A percentile compares a stretch with the other conserved stretches of the same genome.
These are phyloP conservation scores for Fusarium armeniacum DNA, from an alignment of 2,329 filamentous ascomycete genomes.

Conservation along the genomic window DNA sequence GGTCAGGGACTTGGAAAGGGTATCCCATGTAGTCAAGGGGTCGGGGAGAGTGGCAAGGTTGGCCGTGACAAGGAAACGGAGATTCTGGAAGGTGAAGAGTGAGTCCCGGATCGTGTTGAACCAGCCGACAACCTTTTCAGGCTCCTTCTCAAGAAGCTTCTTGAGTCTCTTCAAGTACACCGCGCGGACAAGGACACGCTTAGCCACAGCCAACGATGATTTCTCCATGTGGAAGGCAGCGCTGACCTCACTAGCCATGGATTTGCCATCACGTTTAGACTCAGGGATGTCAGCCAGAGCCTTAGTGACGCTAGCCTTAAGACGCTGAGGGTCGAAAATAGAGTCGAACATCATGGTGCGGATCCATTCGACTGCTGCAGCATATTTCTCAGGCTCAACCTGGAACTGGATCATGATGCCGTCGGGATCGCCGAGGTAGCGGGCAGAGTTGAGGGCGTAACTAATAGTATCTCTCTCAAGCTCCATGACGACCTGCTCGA, in stretches of 20 bases:
- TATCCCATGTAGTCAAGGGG: constrained; percentile 84
- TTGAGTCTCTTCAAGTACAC: constrained; percentile 89
- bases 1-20: constrained; percentile 59
- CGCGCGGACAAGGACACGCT: constrained; percentile 86
- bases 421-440: constrained; percentile 81
- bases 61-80: constrained; percentile 86
- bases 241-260: constrained; percentile 75
- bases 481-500: constrained; percentile 92
- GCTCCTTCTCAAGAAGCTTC: constrained; percentile 82
- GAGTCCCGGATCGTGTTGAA: constrained; percentile 81
- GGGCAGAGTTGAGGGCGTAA: constrained; percentile 79
- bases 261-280: constrained; percentile 85
- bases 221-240: constrained; percentile 85
- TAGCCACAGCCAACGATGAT: constrained; percentile 81
- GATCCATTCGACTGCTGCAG: constrained; percentile 84
- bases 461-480: constrained; percentile 92
- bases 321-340: constrained; percentile 80
- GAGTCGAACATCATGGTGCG: constrained; percentile 89
- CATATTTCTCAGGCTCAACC: constrained; percentile 89
- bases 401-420: constrained; percentile 86
- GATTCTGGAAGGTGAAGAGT: constrained; percentile 87
- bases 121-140: constrained; percentile 79
- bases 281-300: constrained; percentile 93
- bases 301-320: constrained; percentile 78
- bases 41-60: constrained; percentile 80